phyloP scores from a whole-genome alignment of 768 basidiomycete species.

The Termitomyces sp. region DNA sequence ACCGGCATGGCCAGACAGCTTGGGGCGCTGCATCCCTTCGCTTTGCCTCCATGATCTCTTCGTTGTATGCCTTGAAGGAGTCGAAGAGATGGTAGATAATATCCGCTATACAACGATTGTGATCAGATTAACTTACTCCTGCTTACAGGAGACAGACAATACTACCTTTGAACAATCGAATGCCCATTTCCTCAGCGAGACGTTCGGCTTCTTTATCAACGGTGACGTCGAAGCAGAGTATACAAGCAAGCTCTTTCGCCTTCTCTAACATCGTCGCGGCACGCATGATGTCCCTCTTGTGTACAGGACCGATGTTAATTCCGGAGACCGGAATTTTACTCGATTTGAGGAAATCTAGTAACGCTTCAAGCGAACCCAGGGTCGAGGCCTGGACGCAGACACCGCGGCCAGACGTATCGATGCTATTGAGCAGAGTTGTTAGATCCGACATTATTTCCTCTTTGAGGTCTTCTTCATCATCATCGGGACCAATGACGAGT shows the following conservation, averaged over 20 bases:
- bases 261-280: slow-evolving; percentile 92
- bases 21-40: slow-evolving; percentile 87
- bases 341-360: slow-evolving; percentile 89
- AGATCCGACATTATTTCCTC: slow-evolving; percentile 98
- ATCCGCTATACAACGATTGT: slow-evolving; percentile 56
- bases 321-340: slow-evolving; percentile 98
- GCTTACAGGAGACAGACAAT: background rate
- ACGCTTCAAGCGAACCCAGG: slow-evolving; percentile 92
- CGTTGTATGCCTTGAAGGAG: slow-evolving; percentile 91
- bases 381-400: slow-evolving; percentile 98
- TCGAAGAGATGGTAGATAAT: slow-evolving; percentile 99
- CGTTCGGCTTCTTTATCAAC: slow-evolving; percentile 92
- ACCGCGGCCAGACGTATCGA: slow-evolving; percentile 94
- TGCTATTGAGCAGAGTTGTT: slow-evolving; percentile 79
- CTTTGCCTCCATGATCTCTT: slow-evolving; percentile 89
- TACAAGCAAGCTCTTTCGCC: slow-evolving; percentile 90
- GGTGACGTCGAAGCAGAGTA: slow-evolving; percentile 94
- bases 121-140: slow-evolving; percentile 1
- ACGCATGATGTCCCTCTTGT: slow-evolving; percentile 93
- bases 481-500: slow-evolving; percentile 89
- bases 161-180: slow-evolving; percentile 88
- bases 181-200: slow-evolving; percentile 90
- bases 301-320: slow-evolving; percentile 96
- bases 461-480: slow-evolving; percentile 91
- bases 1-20: slow-evolving; percentile 94